These are phyloP conservation scores for Cyberlindnera sargentensis DNA, from an alignment of 805 yeast genomes.

Conservation along the genomic window DNA sequence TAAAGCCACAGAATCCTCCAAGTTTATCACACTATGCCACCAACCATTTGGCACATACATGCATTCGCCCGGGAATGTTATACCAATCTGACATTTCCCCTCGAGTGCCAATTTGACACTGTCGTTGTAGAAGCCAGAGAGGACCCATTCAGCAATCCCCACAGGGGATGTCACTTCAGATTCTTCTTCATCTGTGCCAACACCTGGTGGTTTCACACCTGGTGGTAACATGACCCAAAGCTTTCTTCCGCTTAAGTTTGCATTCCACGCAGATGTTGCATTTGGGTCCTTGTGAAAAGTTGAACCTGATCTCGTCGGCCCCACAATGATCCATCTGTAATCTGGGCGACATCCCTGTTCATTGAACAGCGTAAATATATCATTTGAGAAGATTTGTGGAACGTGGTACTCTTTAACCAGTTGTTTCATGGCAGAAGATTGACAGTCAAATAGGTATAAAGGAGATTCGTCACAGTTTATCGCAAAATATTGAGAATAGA, in stretches of 20 bases:
- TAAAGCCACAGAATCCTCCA: slow-evolving; percentile 76
- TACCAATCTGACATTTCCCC: slow-evolving; percentile 52
- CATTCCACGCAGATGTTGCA: slow-evolving; percentile 86
- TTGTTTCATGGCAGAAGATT: slow-evolving; percentile 55
- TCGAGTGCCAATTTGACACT: slow-evolving; percentile 43
- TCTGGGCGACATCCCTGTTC: slow-evolving; percentile 63
- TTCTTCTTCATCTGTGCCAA: slow-evolving; percentile 65
- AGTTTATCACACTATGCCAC: slow-evolving; percentile 94
- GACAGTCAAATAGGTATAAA: slow-evolving; percentile 78
- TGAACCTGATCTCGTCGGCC: slow-evolving; percentile 77
- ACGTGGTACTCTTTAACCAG: slow-evolving; percentile 44
- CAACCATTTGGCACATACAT: slow-evolving; percentile 92
- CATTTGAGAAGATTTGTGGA: slow-evolving; percentile 51
- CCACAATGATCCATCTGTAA: slow-evolving; percentile 86
- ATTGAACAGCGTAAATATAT: slow-evolving; percentile 52
- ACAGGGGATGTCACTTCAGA: slow-evolving; percentile 88
- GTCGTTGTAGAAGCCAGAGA: slow-evolving; percentile 75
- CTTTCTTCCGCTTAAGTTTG: slow-evolving; percentile 65
- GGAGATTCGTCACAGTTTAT: slow-evolving; percentile 77
- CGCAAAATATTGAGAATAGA: slow-evolving; percentile 54
- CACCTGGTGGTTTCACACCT: slow-evolving; percentile 73
- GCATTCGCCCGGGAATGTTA: slow-evolving; percentile 77
- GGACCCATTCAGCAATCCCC: slow-evolving; percentile 90
- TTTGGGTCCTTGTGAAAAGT: slow-evolving; percentile 94
- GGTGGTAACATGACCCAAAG: slow-evolving; percentile 91